phyloP scores from a whole-genome alignment of 306 rosid species.

The Biancaea sappan region DNA sequence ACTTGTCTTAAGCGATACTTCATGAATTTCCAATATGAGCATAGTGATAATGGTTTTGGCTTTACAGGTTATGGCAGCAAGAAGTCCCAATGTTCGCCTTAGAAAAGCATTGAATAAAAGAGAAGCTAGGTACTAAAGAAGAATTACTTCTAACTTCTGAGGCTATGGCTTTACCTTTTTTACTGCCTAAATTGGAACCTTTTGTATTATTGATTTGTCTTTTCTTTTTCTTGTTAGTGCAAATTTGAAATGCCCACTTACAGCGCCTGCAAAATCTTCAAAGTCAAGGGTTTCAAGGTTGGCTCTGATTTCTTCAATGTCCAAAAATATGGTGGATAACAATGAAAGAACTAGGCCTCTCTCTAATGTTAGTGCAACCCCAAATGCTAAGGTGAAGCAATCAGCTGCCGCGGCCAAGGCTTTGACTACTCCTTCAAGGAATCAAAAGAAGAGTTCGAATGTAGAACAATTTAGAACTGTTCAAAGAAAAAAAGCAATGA shows the following conservation, averaged over 20 bases:
- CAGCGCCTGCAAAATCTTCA: conserved; percentile 79
- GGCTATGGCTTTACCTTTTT: not conserved
- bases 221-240: conserved; percentile 36
- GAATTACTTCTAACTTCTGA: not conserved
- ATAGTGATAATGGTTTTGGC: conserved; percentile 19
- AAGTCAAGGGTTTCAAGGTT: conserved; percentile 75
- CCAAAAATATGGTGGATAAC: conserved; percentile 47
- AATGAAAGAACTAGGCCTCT: conserved; percentile 46
- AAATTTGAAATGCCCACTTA: conserved; percentile 74
- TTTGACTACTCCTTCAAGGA: conserved; percentile 75
- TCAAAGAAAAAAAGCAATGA: conserved; percentile 55
- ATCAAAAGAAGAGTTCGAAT: conserved; percentile 57
- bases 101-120: conserved; percentile 52
- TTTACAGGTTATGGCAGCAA: conserved; percentile 91
- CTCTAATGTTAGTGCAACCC: conserved; percentile 58
- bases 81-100: conserved; percentile 85
- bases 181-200: not conserved
- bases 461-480: conserved; percentile 73
- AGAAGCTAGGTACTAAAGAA: conserved; percentile 51
- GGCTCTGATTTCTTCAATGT: conserved; percentile 66
- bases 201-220: not conserved
- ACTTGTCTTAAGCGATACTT: not conserved
- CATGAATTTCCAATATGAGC: not conserved
- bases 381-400: conserved; percentile 63
- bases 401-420: conserved; percentile 55